Evolutionary conservation across 2,329 filamentous ascomycete species (phyloP).

Genomic region (Pyrenochaeta sp.): DNA sequence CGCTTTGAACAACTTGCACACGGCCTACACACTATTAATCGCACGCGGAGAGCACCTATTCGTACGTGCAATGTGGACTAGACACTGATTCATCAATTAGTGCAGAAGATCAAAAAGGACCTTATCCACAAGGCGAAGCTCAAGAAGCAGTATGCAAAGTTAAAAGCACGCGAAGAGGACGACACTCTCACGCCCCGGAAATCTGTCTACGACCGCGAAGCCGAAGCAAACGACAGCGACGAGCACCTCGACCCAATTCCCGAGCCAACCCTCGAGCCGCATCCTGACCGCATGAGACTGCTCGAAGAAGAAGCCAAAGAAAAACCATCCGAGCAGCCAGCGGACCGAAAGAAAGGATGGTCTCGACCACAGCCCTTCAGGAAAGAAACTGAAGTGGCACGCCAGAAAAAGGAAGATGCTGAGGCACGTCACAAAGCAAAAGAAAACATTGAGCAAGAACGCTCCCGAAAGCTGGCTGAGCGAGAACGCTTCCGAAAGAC

Average conservation of each 20-base stretch:
- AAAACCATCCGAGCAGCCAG: slow-evolving; percentile 16
- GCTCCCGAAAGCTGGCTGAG: slow-evolving; percentile 61
- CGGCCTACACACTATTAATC: too few relatives aligned
- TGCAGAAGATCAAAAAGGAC: slow-evolving; percentile 86
- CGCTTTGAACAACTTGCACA: too few relatives aligned
- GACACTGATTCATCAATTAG: slow-evolving; percentile 53
- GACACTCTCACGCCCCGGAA: slow-evolving; percentile 39
- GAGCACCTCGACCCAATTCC: slow-evolving; percentile 30
- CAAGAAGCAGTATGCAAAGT: slow-evolving; percentile 89
- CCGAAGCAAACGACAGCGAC: slow-evolving; percentile 34
- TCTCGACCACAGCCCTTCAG: slow-evolving; percentile 50
- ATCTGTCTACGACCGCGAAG: slow-evolving; percentile 45
- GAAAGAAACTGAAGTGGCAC: slow-evolving; percentile 56
- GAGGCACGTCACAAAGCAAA: slow-evolving; percentile 65
- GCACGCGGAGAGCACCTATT: too few relatives aligned
- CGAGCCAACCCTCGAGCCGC: slow-evolving; percentile 59
- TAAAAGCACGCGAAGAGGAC: slow-evolving; percentile 69
- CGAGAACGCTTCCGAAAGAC: slow-evolving; percentile 75
- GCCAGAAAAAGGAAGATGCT: slow-evolving; percentile 67
- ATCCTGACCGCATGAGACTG: slow-evolving; percentile 68
- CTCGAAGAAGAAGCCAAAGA: slow-evolving; percentile 53
- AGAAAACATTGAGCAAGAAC: slow-evolving; percentile 70
- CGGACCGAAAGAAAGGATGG: slow-evolving; percentile 33
- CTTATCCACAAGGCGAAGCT: slow-evolving; percentile 92
- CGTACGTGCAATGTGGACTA: not conserved